Evolutionary conservation across 2,329 filamentous ascomycete genomes (phyloP), one percentile per base, ranked within the genome.

Genomic region (Hymenoscyphus salicellus): DNA sequence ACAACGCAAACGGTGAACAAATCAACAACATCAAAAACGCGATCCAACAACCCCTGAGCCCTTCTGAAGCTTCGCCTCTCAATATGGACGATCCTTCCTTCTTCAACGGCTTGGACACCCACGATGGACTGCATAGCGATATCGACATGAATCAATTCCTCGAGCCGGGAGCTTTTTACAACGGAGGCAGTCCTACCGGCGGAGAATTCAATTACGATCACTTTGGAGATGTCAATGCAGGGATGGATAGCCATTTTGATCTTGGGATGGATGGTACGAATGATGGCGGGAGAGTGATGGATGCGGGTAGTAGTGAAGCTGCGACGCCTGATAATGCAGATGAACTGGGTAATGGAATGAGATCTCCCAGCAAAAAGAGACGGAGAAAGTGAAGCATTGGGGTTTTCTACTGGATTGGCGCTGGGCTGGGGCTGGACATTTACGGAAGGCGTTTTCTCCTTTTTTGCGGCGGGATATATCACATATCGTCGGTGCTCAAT

Each of bases 21-120:
- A 89, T 97, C 1, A 86, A 91, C 66, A 87, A 91, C 64, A 81
- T 97, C 10, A 87, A 87, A 60, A 87, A 86, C 63, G 80, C 92
- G 17, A 83, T 97, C 7, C 88, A 90, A 6, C 63, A 55, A 28
- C 93, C 93, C 0, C 82, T 96, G 14, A 93, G 89, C 72, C 93
- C 93, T 0, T 91, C 86, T 0, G 92, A 92, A 4, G 84, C 85
- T 17, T 91, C 96, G 41, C 90, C 92, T 1, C 91, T 91, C 4
- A 76, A 95, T 1, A 81, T 83, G 2, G 76, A 73, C 10, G 70
- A 72, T 32, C 6, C 26, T 23, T 30, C 43, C 5, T 49, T 49
- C 26, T 60, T 49, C n/a, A 10, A 33, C 20, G 73, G 72, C 2
- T 55, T 66, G 26, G 68, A 68, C n/a, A 36, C 38, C 75, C 76